phyloP scores from a whole-genome alignment of 495 filamentous ascomycete genomes.

The Trichoderma parareesei region DNA sequence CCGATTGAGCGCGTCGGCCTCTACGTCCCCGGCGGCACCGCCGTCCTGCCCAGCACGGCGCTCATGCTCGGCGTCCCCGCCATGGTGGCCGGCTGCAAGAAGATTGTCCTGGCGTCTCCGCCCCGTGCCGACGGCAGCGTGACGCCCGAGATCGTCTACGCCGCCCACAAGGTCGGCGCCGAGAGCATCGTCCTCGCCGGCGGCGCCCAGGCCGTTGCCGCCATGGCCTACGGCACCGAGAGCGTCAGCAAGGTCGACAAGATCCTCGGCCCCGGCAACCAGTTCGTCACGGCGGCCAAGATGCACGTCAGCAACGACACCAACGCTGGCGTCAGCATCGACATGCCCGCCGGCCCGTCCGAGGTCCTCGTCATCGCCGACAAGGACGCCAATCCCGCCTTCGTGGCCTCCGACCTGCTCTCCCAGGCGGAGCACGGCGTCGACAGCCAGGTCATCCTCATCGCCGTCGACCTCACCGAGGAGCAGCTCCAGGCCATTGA shows the following conservation, averaged over 20 bases:
- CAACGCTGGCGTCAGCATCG: constrained; percentile 86
- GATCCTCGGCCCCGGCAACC: constrained; percentile 95
- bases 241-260: constrained; percentile 93
- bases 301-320: constrained; percentile 97
- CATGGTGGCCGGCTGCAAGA: constrained; percentile 95
- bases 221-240: constrained; percentile 78
- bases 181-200: constrained; percentile 92
- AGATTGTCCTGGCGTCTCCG: constrained; percentile 86
- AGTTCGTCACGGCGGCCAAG: constrained; percentile 97
- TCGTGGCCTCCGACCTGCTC: constrained; percentile 89
- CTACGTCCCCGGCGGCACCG: constrained; percentile 92
- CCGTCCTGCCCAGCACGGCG: constrained; percentile 89
- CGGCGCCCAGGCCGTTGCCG: constrained; percentile 90
- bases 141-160: constrained; percentile 94
- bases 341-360: constrained; percentile 96
- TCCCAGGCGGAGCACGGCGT: constrained; percentile 95
- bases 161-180: constrained; percentile 94
- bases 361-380: constrained; percentile 97
- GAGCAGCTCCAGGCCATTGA: constrained; percentile 70
- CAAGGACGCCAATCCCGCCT: constrained; percentile 78
- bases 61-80: constrained; percentile 97
- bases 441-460: constrained; percentile 90
- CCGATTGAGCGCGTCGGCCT: constrained; percentile 91
- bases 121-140: constrained; percentile 83
- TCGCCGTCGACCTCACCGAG: constrained; percentile 73